Conservation (phyloP, 116 monocot species). For the Papilionanthe hybrid region DNA sequence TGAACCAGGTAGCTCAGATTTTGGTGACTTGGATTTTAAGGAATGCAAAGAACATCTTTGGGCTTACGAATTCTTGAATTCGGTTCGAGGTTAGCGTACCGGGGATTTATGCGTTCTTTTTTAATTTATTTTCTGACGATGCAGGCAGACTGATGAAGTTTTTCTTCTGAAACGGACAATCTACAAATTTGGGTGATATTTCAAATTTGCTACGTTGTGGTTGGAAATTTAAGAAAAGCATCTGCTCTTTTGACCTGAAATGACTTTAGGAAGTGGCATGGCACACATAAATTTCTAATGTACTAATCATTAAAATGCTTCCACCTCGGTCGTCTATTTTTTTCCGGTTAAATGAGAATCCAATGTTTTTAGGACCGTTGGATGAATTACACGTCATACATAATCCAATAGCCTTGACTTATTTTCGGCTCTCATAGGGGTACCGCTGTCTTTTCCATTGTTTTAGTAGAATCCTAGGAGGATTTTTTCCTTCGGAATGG, state of each 20-base stretch:
- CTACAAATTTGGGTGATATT: background rate
- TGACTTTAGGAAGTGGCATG: background rate
- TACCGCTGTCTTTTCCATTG: too few species aligned
- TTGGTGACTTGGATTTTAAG: background rate
- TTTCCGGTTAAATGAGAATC: too few species aligned
- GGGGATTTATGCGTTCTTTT: background rate
- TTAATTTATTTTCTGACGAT: background rate
- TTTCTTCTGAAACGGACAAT: background rate
- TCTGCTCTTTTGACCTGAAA: background rate
- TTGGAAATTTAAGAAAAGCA: background rate
- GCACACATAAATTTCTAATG: background rate
- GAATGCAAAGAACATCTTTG: slow-evolving; percentile 7
- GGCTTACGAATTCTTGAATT: background rate
- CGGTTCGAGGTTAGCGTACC: background rate
- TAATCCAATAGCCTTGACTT: too few species aligned
- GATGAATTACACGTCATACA: too few species aligned
- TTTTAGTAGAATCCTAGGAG: too few species aligned
- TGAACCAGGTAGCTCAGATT: background rate
- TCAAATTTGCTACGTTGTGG: background rate
- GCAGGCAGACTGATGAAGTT: background rate
- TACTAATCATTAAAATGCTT: background rate
- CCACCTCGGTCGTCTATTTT: too few species aligned
- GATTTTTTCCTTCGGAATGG: too few species aligned
- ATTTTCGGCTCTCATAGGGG: too few species aligned
- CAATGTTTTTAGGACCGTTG: too few species aligned